Conservation (phyloP, 2,329 filamentous ascomycete genomes). For the Alternaria postmessia region DNA sequence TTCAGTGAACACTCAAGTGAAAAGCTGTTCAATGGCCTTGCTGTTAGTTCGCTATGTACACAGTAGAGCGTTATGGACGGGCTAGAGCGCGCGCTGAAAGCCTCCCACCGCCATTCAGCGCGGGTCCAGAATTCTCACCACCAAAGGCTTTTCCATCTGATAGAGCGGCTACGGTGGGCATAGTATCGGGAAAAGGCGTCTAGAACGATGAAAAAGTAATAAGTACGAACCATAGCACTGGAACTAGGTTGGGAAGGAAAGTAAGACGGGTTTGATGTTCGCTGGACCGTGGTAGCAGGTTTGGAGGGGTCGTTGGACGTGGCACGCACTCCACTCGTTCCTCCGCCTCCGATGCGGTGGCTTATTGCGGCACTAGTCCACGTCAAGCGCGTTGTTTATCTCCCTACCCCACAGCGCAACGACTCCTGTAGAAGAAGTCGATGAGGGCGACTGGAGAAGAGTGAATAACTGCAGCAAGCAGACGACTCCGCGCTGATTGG, state of each 20-base stretch:
- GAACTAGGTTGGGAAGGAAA: background rate
- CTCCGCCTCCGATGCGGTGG: constrained; percentile 32
- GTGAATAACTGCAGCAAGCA: constrained; percentile 2
- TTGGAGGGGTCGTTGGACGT: constrained; percentile 32
- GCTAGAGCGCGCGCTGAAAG: background rate
- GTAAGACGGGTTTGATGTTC: constrained; percentile 21
- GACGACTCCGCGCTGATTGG: constrained; percentile 14
- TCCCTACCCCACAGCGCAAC: constrained; percentile 12
- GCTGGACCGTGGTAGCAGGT: constrained; percentile 21
- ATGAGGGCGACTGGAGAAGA: background rate
- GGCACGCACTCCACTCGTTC: constrained; percentile 33
- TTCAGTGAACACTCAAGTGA: background rate
- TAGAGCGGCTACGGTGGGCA: background rate
- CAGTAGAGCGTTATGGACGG: background rate
- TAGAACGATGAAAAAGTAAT: background rate
- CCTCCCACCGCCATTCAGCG: background rate
- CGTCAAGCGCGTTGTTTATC: constrained; percentile 29
- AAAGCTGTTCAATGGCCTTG: background rate
- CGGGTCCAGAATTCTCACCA: constrained; percentile 16
- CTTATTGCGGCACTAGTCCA: constrained; percentile 33
- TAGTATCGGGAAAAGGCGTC: background rate
- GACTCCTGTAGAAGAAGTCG: constrained; percentile 14
- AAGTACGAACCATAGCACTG: background rate
- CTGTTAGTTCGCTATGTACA: background rate
- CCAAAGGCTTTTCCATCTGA: constrained; percentile 10